Evolutionary conservation across 2,329 filamentous ascomycete species (phyloP), one percentile per base, ranked within the genome.

Genomic region (Xylariaceae sp.): DNA sequence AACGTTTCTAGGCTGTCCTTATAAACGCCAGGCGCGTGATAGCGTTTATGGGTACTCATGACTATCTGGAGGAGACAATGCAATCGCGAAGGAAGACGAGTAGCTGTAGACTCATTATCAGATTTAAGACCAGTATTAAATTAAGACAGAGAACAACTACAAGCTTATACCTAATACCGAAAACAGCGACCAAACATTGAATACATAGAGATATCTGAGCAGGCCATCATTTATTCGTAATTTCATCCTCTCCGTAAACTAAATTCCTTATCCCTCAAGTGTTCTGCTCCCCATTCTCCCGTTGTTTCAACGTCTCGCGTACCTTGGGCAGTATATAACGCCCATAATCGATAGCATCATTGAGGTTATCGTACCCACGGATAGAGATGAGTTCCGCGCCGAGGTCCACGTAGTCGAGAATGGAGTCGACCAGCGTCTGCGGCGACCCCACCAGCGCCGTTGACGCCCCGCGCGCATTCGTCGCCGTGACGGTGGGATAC

Each of bases 401-500:
- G 1, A 85, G 70, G 59, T 84, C 76, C 32, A 83, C 78, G 60
- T 86, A 85, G 64, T 85, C 82, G 2, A 85, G 63, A 21, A 85
- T 75, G 6, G 81, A 81, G 40, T 84, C 80, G 1, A 74, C 70
- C 14, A 85, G 71, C 0, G 81, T 85, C 67, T 82, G 71, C 20
- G 73, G 73, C 2, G 80, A 81, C 2, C 83, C 83, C 0, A 85
- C 83, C 37, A 86, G 70, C 0, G 83, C 83, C 1, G 83, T 86
- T 0, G 81, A 84, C 0, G 83, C 83, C 1, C 83, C 83, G 1
- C 81, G 74, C 0, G 83, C 83, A 65, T 82, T 82, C 0, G 83
- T 86, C 1, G 83, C 83, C 2, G 81, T 84, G 3, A 86, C 83
- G 0, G 83, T 86, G 0, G 83, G 82, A 67, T 85, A 86, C 83